Evolutionary conservation across 2,329 filamentous ascomycete species (phyloP), one percentile per base, ranked within the genome.

Genomic region (Diaporthe aspalathi): DNA sequence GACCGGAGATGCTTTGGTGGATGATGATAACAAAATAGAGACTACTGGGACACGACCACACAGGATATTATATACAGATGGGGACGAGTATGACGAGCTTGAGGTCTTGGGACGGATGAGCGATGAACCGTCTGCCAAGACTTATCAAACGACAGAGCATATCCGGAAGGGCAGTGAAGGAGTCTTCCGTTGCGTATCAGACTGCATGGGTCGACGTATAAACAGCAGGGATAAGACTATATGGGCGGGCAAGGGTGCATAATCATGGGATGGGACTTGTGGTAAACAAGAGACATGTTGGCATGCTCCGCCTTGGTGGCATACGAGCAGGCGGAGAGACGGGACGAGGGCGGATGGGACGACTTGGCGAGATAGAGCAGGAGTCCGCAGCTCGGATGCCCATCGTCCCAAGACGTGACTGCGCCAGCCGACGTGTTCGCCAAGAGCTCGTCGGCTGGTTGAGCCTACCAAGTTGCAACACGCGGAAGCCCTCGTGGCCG

Each of bases 131-230:
- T 68, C 50, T 72, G 78, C 79, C 79, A 80, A 80, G 78, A 54
- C 71, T 75, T 67, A 76, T 74, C 77, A 76, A 76, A 78, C 76
- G 72, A 76, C 57, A 70, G 63, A 40, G 73, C 75, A 70, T 74
- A 76, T 77, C 80, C 81, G 82, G 82, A 82, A 82, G 77, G 75
- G 75, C 75, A 76, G 78, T 70, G 74, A 76, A 80, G 78, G 76
- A 78, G 73, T 73, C 77, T 80, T 83, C 82, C 82, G 81, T 79
- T 75, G 78, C 78, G 81, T 82, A 75, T 82, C 81, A 83, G 80
- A 78, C 79, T 76, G 78, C 77, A 77, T 77, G 76, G 76, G 74
- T 76, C 72, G 74, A 68, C 73, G 72, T 74, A 76, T 75, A 80
- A 80, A 81, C 78, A 75, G 68, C 70, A 67, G 67, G 68, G 17